Evolutionary conservation across 352 stramenopile species (phyloP), one percentile per base, ranked within the genome.

Genomic region (Globisporangium middletonii): DNA sequence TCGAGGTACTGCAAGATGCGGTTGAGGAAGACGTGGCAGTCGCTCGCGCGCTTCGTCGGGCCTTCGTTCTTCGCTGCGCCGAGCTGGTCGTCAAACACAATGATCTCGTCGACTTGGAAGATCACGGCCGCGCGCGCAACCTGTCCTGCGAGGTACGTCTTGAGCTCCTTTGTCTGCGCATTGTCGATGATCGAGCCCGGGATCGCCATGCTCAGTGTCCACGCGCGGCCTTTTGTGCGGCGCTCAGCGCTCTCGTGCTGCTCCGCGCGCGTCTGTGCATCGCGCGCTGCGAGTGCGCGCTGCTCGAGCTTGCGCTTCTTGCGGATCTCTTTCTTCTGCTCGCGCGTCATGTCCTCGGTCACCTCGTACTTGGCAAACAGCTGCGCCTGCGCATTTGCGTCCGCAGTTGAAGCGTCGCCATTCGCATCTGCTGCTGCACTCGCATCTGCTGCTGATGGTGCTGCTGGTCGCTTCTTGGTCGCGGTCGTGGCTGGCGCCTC

Each of bases 61-160:
- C 72, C 79, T 28, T 82, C 77, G 61, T 69, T 65, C 41, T 69
- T 69, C 11, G 69, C 67, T 9, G 65, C 68, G 23, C 85, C 88
- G 27, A 98, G 73, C 62, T 97, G 89, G 73, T 99, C 97, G 66
- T 99, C 95, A 65, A 98, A 99, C 5, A 99, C 94, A 15, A 99
- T 77, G 64, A 99, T 93, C 78, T 99, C 97, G 68, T 99, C 97
- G 8, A 99, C 91, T 64, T 98, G 87, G 77, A 98, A 99, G 62
- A 99, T 97, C 26, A 94, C 92, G 1, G 94, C 94, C 0, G 97
- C 96, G 35, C 97, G 92, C 43, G 96, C 96, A 55, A 99, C 97
- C 72, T 99, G 94, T 27, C 96, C 96, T 0, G 86, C 95, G 46
- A 99, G 65, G 55, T 98, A 95, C 35, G 97, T 99, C 71, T 96